Base-by-base conservation (phyloP, 192 early-diverging fungal genomes). In the Rhizophagus sp. region DNA sequence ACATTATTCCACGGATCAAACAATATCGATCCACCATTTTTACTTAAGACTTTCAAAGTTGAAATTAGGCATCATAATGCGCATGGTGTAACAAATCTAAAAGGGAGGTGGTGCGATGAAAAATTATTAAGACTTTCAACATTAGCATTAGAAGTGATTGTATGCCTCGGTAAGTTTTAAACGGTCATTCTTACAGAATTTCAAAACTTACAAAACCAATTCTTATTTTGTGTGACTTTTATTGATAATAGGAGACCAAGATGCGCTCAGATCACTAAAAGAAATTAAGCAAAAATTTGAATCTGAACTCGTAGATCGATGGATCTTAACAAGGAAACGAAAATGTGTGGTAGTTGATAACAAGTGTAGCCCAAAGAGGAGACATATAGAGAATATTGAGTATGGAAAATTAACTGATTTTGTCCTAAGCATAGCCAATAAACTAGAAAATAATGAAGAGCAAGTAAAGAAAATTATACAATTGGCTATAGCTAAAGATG, bases 21-120 rank as follows among this genome's bases (percentile, higher is more conserved):
- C 70, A 70, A 13, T 0, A 41, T 22, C 17, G 13, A 70, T 41
- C 34, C 39, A 4, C 2, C 68, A 41, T 34, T 70, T 70, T 2
- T 70, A 70, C 17, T 70, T 22, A 70, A 15, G 3, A 30, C 5
- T 25, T 70, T 70, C 33, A 70, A 70, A 11, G 36, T 41, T 10
- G 39, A 70, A 70, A 36, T 13, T 70, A 70, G 68, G 9, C 68
- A 70, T 70, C 68, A 70, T 70, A 70, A 70, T 8, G 68, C 68
- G 17, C 68, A 70, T 24, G 68, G 34, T 15, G 22, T 70, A 70
- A 36, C 68, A 72, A 13, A 72, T 34, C 22, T 49, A 72, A 47
- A 72, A 47, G 44, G 70, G 24, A 72, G 70, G 34, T 72, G 70
- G 36, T 49, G 70, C 7, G 70, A 72, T 47, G 70, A 72, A 5